Conservation (phyloP, 1,284 basidiomycete species). For the Farysia itapuensis region DNA sequence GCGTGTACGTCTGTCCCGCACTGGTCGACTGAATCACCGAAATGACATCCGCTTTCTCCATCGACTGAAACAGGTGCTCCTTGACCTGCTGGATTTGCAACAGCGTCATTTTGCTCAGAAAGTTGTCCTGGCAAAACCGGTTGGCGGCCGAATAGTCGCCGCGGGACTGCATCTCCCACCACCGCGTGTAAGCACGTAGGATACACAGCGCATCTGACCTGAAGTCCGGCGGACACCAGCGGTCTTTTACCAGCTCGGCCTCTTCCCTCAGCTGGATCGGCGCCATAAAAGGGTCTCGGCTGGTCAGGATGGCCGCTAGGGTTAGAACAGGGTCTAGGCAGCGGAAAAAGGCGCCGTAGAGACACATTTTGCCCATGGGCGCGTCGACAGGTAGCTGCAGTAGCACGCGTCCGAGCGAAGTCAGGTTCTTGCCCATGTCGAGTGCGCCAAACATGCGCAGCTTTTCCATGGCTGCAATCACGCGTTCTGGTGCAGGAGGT, state of each 20-base stretch:
- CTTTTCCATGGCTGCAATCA: conserved; percentile 77
- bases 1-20: conserved; percentile 7
- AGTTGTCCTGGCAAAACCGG: conserved; percentile 81
- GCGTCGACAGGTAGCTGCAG: conserved; percentile 87
- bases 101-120: conserved; percentile 81
- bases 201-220: conserved; percentile 82
- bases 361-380: conserved; percentile 82
- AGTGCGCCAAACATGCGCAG: conserved; percentile 86
- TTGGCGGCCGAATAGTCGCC: conserved; percentile 65
- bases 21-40: conserved; percentile 39
- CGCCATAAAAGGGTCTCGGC: conserved; percentile 85
- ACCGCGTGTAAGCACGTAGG: conserved; percentile 78
- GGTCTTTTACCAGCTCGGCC: conserved; percentile 72
- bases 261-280: conserved; percentile 65
- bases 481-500: conserved; percentile 78
- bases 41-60: conserved; percentile 68
- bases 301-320: conserved; percentile 84
- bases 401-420: conserved; percentile 82
- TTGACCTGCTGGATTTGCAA: conserved; percentile 83
- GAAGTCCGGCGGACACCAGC: conserved; percentile 78
- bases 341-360: conserved; percentile 89
- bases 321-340: conserved; percentile 87
- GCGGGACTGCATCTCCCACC: conserved; percentile 63
- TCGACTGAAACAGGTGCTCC: conserved; percentile 74
- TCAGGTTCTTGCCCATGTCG: conserved; percentile 75